These are phyloP conservation scores for Alternaria postmessia DNA, from an alignment of 2,329 filamentous ascomycete species.

Conservation along the genomic window DNA sequence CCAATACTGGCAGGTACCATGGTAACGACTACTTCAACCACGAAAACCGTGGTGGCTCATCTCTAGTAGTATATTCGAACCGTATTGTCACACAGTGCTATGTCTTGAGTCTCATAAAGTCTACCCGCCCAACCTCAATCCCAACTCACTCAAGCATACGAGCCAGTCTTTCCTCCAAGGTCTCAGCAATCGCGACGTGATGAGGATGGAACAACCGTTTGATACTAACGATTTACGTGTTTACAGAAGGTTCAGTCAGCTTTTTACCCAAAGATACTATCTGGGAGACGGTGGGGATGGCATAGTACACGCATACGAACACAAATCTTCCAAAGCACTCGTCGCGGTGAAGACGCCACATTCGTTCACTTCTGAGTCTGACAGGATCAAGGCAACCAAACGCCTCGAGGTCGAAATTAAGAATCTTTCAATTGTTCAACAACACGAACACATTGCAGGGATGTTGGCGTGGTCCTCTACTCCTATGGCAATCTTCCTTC, in stretches of 20 bases:
- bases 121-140: neutral
- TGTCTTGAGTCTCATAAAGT: neutral
- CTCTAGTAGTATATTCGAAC: neutral
- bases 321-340: neutral
- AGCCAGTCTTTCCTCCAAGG: neutral
- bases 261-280: neutral
- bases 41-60: neutral
- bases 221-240: neutral
- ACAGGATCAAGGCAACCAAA: neutral
- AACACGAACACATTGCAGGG: slow-evolving; percentile 23
- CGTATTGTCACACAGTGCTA: neutral
- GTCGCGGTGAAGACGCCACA: slow-evolving; percentile 8
- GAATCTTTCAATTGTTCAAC: slow-evolving; percentile 5
- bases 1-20: neutral
- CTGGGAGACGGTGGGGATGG: slow-evolving; percentile 23
- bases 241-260: neutral
- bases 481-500: slow-evolving; percentile 25
- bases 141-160: neutral
- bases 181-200: neutral
- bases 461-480: slow-evolving; percentile 12
- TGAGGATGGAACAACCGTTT: neutral
- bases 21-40: neutral
- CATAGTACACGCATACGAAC: slow-evolving; percentile 11
- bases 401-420: neutral
- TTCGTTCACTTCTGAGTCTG: neutral